These are phyloP conservation scores for Rhizopogon roseolus DNA, from an alignment of 768 basidiomycete species.

Conservation along the genomic window DNA sequence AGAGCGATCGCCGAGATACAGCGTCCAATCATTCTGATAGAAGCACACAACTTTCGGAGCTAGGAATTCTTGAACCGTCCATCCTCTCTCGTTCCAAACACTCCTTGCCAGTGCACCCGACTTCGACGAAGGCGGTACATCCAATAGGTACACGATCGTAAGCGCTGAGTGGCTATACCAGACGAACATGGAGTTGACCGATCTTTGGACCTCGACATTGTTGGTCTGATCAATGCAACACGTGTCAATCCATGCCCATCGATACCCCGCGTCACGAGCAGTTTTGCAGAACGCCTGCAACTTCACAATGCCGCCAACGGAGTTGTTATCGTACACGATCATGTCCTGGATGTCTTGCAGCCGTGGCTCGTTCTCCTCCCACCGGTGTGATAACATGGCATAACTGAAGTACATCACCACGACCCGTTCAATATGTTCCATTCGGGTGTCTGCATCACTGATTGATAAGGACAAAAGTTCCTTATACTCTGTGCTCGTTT, in stretches of 20 bases:
- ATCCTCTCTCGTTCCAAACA: slow-evolving; percentile 17
- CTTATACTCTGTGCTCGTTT: neutral
- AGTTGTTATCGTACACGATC: neutral
- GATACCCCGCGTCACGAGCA: neutral
- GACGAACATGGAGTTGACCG: neutral
- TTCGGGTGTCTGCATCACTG: neutral
- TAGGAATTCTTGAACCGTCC: slow-evolving; percentile 23
- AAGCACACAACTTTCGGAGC: slow-evolving; percentile 21
- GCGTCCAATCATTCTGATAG: slow-evolving; percentile 18
- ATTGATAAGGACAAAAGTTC: neutral
- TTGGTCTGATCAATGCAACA: slow-evolving; percentile 9
- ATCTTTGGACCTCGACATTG: slow-evolving; percentile 6
- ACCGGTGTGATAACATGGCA: neutral
- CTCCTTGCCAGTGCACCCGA: neutral
- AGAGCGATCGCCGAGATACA: neutral
- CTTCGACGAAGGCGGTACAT: neutral
- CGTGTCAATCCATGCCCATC: slow-evolving; percentile 6
- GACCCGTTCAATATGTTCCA: neutral
- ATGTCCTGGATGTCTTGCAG: neutral
- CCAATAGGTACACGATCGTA: neutral
- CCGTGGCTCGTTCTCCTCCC: neutral
- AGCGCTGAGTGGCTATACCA: neutral
- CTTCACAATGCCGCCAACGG: neutral
- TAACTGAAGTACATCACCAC: neutral
- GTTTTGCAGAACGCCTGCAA: neutral